Conservation (phyloP, 78 protist genomes). For the Planoprotostelium fungivorum region DNA sequence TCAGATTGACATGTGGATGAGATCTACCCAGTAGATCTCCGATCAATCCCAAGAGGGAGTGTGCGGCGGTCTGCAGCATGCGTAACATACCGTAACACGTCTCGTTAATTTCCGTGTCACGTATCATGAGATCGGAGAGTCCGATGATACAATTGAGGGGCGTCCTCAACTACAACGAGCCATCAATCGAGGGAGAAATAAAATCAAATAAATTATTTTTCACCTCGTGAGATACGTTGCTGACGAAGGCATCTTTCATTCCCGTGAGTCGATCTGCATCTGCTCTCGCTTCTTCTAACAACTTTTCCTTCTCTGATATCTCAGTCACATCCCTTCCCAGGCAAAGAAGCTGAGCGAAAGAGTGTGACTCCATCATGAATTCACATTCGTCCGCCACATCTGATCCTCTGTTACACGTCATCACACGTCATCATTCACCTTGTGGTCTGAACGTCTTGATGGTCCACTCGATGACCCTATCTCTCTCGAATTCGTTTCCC, state of each 20-base stretch:
- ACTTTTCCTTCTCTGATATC: neutral
- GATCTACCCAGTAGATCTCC: neutral
- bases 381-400: neutral
- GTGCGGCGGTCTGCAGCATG: neutral
- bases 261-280: neutral
- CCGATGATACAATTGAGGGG: neutral
- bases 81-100: neutral
- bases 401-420: too few species aligned
- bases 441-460: neutral
- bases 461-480: neutral
- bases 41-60: neutral
- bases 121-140: neutral
- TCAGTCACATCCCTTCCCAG: neutral
- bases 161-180: neutral
- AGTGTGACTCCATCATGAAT: neutral
- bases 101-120: neutral
- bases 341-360: neutral
- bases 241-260: neutral
- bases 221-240: neutral
- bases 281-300: neutral
- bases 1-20: too few species aligned
- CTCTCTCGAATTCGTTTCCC: neutral
- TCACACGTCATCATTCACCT: slow-evolving; percentile 1
- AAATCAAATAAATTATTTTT: too few species aligned
- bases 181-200: neutral